Evolutionary conservation across 352 stramenopile genomes (phyloP).

Genomic region (Elongisporangium undulatum): DNA sequence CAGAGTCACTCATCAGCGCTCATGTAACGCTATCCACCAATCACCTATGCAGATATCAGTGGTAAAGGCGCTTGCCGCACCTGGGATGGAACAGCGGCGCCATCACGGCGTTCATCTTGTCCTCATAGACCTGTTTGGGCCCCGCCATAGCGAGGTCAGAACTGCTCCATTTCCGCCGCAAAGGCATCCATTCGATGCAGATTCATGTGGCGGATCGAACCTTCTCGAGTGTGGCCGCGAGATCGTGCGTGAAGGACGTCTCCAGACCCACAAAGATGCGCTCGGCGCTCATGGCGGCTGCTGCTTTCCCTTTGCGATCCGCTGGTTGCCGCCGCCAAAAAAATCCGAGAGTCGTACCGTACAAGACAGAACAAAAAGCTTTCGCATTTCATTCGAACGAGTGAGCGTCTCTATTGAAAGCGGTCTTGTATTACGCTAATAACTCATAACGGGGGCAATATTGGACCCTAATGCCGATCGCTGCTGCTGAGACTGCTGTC

Average conservation of each 20-base stretch:
- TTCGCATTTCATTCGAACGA: no score
- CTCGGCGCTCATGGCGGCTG: conserved; percentile 19
- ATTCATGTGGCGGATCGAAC: conserved; percentile 10
- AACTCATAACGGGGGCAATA: neutral
- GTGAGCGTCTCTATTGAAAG: neutral
- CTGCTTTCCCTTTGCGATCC: neutral
- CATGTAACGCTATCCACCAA: neutral
- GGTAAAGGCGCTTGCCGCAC: conserved; percentile 14
- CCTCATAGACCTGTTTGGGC: conserved; percentile 53
- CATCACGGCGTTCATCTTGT: conserved; percentile 77
- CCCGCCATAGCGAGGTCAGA: conserved; percentile 1
- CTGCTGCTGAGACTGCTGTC: neutral
- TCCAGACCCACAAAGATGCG: conserved; percentile 76
- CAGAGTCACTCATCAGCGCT: neutral
- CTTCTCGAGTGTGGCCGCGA: conserved; percentile 59
- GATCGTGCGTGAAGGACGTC: conserved; percentile 68
- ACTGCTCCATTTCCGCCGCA: conserved; percentile 2
- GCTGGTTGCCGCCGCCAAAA: neutral
- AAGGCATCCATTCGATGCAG: neutral
- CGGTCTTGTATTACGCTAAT: neutral
- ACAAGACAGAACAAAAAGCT: neutral
- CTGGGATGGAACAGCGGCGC: conserved; percentile 81
- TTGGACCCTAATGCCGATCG: neutral
- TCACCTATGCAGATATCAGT: neutral
- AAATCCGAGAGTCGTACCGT: neutral